Base-by-base conservation (phyloP, 805 yeast species). In the Starmerella floricola region DNA sequence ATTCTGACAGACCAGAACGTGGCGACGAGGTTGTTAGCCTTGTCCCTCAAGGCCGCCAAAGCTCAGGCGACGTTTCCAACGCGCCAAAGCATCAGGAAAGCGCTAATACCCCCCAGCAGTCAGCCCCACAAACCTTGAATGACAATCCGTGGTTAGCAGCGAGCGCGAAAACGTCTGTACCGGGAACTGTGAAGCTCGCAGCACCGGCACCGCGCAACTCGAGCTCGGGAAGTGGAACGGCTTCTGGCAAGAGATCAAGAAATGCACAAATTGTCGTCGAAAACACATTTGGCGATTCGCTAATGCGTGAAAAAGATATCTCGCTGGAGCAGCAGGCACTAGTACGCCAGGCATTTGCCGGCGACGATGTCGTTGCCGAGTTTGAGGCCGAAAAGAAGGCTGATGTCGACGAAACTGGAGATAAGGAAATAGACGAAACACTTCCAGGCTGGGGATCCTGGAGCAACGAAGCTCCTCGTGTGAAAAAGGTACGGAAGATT, bases 401-500 rank as follows among this genome's bases (percentile, higher is more conserved):
- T 51, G 72, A 72, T 11, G 67, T 71, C 5, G 72, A 66, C 34
- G 86, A 80, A 36, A 96, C 88, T 60, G 96, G 76, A 44, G 96
- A 88, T 61, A 72, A 84, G 57, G 86, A 79, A 55, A 78, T 80
- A 45, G 95, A 87, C 58, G 64, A 80, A 36, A 79, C 94, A 0
- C 63, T 87, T 40, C 97, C 96, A 3, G 98, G 98, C 1, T 91
- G 97, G 96, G 97, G 97, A 36, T 82, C 80, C 34, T 91, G 98
- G 98, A 81, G 88, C 10, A 95, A 95, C 30, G 74, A 72, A 8
- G 44, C 57, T 51, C 65, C 59, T 46, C 70, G 71, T 57, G 76
- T 73, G 58, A 72, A 74, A 57, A 79, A 76, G 58, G 68, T 79
- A 28, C 75, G 80, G 53, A 82, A 75, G 50, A 66, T 83, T 21